Evolutionary conservation across 352 stramenopile genomes (phyloP).

Genomic region (Phytophthora multivora): DNA sequence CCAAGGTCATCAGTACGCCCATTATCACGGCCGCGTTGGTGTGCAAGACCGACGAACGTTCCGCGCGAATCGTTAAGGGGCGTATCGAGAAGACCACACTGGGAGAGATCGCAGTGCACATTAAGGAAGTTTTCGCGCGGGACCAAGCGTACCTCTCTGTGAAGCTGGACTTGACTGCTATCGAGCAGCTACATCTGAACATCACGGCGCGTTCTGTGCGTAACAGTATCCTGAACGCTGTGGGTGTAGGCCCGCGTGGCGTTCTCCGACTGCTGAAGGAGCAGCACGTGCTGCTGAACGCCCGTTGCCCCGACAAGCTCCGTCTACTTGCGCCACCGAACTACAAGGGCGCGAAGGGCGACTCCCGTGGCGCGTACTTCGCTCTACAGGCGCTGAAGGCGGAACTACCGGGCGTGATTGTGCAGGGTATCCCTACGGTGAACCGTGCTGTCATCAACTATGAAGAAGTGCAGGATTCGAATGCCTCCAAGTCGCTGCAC

Average conservation of each 20-base stretch:
- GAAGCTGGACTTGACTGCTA: slow-evolving; percentile 96
- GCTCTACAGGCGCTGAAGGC: slow-evolving; percentile 96
- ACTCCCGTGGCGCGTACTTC: slow-evolving; percentile 90
- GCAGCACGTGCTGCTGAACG: slow-evolving; percentile 85
- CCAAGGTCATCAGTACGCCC: slow-evolving; percentile 98
- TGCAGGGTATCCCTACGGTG: slow-evolving; percentile 97
- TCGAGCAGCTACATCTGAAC: slow-evolving; percentile 97
- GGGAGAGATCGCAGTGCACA: slow-evolving; percentile 95
- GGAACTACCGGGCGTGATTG: slow-evolving; percentile 96
- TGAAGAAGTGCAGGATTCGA: slow-evolving; percentile 84
- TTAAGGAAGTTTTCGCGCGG: slow-evolving; percentile 97
- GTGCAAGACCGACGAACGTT: slow-evolving; percentile 96
- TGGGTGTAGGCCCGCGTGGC: slow-evolving; percentile 67
- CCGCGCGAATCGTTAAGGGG: slow-evolving; percentile 98
- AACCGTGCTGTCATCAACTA: slow-evolving; percentile 99
- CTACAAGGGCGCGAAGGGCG: slow-evolving; percentile 85
- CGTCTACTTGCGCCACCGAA: slow-evolving; percentile 81
- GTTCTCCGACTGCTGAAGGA: slow-evolving; percentile 82
- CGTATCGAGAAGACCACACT: slow-evolving; percentile 99
- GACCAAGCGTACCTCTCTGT: slow-evolving; percentile 96
- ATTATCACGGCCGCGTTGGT: slow-evolving; percentile 99
- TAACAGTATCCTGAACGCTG: slow-evolving; percentile 91
- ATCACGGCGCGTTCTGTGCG: slow-evolving; percentile 93
- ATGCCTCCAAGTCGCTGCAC: slow-evolving; percentile 88
- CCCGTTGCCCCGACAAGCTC: slow-evolving; percentile 83